Conservation (phyloP, 805 yeast genomes). For the Kregervanrija pseudodelftensis region DNA sequence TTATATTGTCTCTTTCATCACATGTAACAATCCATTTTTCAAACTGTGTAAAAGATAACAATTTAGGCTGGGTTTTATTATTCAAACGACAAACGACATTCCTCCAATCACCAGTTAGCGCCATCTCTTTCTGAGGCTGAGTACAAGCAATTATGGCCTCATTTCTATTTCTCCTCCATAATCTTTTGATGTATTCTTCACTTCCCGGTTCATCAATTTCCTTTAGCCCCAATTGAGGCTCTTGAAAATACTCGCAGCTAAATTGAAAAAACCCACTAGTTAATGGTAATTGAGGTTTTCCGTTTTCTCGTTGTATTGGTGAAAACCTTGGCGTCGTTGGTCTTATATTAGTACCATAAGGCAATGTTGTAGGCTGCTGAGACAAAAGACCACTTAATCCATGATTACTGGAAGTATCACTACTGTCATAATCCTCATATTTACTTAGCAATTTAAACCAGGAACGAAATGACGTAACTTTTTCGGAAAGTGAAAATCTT, state of each 20-base stretch:
- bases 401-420: constrained; percentile 15
- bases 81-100: constrained; percentile 50
- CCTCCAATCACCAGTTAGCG: constrained; percentile 83
- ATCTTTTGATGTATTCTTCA: constrained; percentile 66
- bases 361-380: constrained; percentile 22
- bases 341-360: constrained; percentile 37
- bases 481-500: constrained; percentile 6
- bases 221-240: constrained; percentile 82
- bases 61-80: constrained; percentile 73
- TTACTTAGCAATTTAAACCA: constrained; percentile 21
- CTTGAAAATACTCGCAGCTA: constrained; percentile 88
- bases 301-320: constrained; percentile 22
- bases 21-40: constrained; percentile 74
- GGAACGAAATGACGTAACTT: constrained; percentile 8
- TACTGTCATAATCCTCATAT: constrained; percentile 14
- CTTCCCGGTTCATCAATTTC: constrained; percentile 93
- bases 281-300: constrained; percentile 44
- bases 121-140: constrained; percentile 79
- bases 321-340: constrained; percentile 55
- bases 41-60: constrained; percentile 80
- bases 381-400: constrained; percentile 18
- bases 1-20: constrained; percentile 77
- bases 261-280: constrained; percentile 64
- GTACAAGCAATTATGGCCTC: constrained; percentile 82
- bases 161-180: constrained; percentile 88